These are phyloP conservation scores for Penicillium bovifimosum DNA, from an alignment of 495 filamentous ascomycete species.

Conservation along the genomic window DNA sequence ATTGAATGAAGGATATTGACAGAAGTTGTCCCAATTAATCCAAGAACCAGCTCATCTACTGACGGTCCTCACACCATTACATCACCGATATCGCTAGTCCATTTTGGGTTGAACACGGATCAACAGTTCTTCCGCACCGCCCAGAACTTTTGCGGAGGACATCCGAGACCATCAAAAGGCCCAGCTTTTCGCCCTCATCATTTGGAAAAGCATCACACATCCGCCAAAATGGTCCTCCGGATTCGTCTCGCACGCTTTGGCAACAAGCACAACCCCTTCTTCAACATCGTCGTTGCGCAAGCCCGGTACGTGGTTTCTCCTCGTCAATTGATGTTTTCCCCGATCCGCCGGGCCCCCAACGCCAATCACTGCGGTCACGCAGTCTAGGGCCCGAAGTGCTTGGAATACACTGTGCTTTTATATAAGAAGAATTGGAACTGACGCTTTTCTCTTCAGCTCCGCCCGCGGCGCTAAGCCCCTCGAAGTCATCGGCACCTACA, in stretches of 20 bases:
- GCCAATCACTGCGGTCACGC: not conserved
- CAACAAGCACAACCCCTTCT: slow-evolving; percentile 76
- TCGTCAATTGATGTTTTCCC: not conserved
- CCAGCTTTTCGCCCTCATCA: not conserved
- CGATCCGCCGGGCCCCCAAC: slow-evolving; percentile 1
- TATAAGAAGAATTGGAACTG: not conserved
- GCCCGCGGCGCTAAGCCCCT: slow-evolving; percentile 81
- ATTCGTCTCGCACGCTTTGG: slow-evolving; percentile 94
- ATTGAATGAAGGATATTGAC: too few relatives aligned
- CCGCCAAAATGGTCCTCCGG: slow-evolving; percentile 73
- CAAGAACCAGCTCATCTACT: slow-evolving; percentile 2
- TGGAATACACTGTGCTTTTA: not conserved
- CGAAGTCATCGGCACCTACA: slow-evolving; percentile 93
- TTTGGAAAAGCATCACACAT: slow-evolving; percentile 5
- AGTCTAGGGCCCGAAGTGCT: not conserved
- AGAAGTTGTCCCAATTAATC: not conserved
- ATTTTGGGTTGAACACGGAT: slow-evolving; percentile 15
- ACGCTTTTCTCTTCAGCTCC: slow-evolving; percentile 30
- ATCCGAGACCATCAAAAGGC: slow-evolving; percentile 1
- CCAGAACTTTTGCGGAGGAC: slow-evolving; percentile 29
- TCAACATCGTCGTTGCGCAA: slow-evolving; percentile 95
- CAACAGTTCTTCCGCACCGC: slow-evolving; percentile 23
- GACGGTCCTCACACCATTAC: slow-evolving; percentile 19
- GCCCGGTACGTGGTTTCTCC: slow-evolving; percentile 62
- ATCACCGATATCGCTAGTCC: slow-evolving; percentile 30